Conservation (phyloP, 805 yeast genomes). For the Candida tammaniensis region DNA sequence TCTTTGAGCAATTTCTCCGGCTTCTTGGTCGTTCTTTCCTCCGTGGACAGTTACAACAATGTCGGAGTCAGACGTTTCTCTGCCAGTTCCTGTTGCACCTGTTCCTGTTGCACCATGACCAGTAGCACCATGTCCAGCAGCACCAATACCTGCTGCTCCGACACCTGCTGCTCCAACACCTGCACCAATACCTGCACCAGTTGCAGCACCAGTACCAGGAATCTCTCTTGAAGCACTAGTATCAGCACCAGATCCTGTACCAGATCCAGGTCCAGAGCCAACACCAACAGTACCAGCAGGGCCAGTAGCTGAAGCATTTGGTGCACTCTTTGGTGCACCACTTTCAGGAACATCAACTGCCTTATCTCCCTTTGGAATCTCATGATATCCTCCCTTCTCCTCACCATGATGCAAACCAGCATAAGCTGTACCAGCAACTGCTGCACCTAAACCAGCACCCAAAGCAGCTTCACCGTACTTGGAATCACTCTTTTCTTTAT, state of each 20-base stretch:
- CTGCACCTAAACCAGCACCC: constrained; percentile 10
- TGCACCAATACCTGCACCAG: constrained; percentile 6
- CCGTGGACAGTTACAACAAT: constrained; percentile 32
- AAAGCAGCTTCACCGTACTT: constrained; percentile 16
- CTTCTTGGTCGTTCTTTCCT: constrained; percentile 20
- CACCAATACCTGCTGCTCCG: constrained; percentile 4
- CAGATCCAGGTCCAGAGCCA: neutral
- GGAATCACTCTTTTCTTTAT: neutral
- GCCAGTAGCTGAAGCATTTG: constrained; percentile 4
- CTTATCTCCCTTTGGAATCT: too few relatives aligned
- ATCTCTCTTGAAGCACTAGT: too few relatives aligned
- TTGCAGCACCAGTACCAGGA: too few relatives aligned
- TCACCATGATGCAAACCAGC: too few relatives aligned
- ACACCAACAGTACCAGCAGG: constrained; percentile 5
- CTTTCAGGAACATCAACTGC: too few relatives aligned
- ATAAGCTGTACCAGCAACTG: constrained; percentile 31
- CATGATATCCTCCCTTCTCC: too few relatives aligned
- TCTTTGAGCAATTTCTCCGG: constrained; percentile 24
- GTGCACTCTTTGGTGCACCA: too few relatives aligned
- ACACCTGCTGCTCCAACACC: constrained; percentile 49
- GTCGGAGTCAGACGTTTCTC: constrained; percentile 31
- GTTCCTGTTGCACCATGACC: constrained; percentile 3
- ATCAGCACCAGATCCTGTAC: neutral
- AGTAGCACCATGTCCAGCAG: neutral
- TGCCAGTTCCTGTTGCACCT: neutral